Base-by-base conservation (phyloP, 164 flowering plant genomes). In the Vitis amurensis region DNA sequence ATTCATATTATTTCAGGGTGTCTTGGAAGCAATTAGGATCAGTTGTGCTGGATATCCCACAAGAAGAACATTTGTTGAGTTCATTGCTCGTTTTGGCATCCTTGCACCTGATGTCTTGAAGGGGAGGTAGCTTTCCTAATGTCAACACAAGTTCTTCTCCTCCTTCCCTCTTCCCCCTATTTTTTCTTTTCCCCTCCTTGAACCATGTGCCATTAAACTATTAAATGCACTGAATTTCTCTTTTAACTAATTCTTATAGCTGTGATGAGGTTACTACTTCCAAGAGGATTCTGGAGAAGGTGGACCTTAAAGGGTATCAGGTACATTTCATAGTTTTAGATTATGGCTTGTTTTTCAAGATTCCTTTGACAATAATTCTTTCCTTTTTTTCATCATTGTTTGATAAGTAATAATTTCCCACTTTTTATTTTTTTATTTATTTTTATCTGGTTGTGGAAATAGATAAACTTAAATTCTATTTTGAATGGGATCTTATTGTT, bases 21-120 rank as follows among this genome's bases (percentile, higher is more conserved):
- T 86, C 57, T 70, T 86, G 82, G 89, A 86, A 71, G 89, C 89
- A 64, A 86, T 86, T 64, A 82, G 89, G 71, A 86, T 86, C 70
- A 86, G 89, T 68, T 86, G 89, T 77, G 89, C 89, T 37, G 89
- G 89, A 60, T 86, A 74, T 84, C 89, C 89, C 30, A 82, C 86
- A 29, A 78, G 87, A 66, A 83, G 78, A 71, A 59, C 73, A 3
- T 86, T 84, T 67, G 65, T 64, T 68, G 89, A 86, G 66, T 86
- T 86, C 71, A 8, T 78, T 23, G 31, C 44, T 57, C 87, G 89
- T 11, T 86, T 86, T 73, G 37, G 72, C 64, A 72, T 86, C 62
- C 73, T 86, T 68, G 86, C 82, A 55, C 86, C 89, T 14, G 78
- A 79, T 9, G 74, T 73, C 23, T 27, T 78, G 58, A 50, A 63